These are phyloP conservation scores for Straminergon stramineum DNA, from an alignment of 225 moss, liverwort and hornwort species.

Conservation along the genomic window DNA sequence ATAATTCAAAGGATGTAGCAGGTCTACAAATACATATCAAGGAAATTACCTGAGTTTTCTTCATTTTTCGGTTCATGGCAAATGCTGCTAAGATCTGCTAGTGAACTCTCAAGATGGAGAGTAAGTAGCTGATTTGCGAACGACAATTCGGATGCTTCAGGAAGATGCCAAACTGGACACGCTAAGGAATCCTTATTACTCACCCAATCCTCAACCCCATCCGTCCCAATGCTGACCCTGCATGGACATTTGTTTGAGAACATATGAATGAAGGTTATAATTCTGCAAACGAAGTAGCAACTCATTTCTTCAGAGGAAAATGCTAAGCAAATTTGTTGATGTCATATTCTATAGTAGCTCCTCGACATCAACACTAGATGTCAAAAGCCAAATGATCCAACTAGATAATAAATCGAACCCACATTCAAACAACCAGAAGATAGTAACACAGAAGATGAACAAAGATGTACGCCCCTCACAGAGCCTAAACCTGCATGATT, in stretches of 20 bases:
- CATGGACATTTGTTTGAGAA: neutral
- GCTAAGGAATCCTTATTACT: constrained; percentile 49
- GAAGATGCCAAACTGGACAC: constrained; percentile 64
- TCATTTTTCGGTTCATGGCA: constrained; percentile 39
- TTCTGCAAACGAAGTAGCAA: neutral
- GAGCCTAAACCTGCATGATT: neutral
- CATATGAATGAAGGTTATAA: neutral
- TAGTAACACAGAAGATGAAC: neutral
- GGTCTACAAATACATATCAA: neutral
- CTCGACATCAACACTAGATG: neutral
- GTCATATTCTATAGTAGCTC: neutral
- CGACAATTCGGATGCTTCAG: constrained; percentile 55
- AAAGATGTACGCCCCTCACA: neutral
- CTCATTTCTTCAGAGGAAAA: neutral
- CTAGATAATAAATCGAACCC: neutral
- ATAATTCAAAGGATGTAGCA: neutral
- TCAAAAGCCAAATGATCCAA: neutral
- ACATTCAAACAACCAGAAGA: neutral
- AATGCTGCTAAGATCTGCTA: constrained; percentile 63
- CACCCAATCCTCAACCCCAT: constrained; percentile 89
- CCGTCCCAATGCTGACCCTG: constrained; percentile 56
- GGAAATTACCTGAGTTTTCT: constrained; percentile 31
- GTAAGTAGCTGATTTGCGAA: constrained; percentile 73
- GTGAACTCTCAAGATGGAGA: constrained; percentile 71
- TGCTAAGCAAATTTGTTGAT: neutral